These are phyloP conservation scores for Drosera spatulata DNA, from an alignment of 179 eudicot species.

Conservation along the genomic window DNA sequence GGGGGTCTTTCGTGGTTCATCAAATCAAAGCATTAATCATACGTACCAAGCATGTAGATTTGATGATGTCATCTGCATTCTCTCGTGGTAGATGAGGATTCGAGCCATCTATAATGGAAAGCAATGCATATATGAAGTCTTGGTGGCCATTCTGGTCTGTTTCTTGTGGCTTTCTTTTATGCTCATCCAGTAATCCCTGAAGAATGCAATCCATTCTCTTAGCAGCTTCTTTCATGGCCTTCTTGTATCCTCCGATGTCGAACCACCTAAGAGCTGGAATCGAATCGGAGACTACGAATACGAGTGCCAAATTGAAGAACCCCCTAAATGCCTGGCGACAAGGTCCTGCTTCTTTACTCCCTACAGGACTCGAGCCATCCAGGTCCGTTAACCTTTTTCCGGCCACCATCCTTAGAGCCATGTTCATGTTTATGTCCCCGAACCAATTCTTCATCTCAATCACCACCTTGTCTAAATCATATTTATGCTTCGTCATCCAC, in stretches of 20 bases:
- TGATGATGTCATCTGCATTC: not conserved
- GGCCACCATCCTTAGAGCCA: not conserved
- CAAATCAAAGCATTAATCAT: not conserved
- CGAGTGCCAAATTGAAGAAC: not conserved
- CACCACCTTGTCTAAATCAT: not conserved
- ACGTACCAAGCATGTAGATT: not conserved
- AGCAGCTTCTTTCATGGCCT: slow-evolving; percentile 5
- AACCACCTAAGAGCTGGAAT: slow-evolving; percentile 8
- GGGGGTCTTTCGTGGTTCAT: too few relatives aligned
- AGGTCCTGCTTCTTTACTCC: not conserved
- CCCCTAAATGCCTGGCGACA: not conserved
- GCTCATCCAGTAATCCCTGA: slow-evolving; percentile 12
- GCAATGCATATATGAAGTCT: too few relatives aligned
- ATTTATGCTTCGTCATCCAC: not conserved
- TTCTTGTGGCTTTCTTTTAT: not conserved
- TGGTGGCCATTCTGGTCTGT: too few relatives aligned
- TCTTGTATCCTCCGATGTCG: slow-evolving; percentile 10
- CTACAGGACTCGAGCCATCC: not conserved
- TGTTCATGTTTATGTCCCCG: not conserved
- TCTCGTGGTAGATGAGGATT: too few relatives aligned
- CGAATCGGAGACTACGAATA: slow-evolving; percentile 1
- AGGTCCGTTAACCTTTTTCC: not conserved
- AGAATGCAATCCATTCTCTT: slow-evolving; percentile 9
- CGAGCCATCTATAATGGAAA: too few relatives aligned
- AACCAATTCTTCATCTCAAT: not conserved